Evolutionary conservation across 2,329 filamentous ascomycete species (phyloP), one percentile per base, ranked within the genome.

Genomic region (Exophiala lecanii-corni): DNA sequence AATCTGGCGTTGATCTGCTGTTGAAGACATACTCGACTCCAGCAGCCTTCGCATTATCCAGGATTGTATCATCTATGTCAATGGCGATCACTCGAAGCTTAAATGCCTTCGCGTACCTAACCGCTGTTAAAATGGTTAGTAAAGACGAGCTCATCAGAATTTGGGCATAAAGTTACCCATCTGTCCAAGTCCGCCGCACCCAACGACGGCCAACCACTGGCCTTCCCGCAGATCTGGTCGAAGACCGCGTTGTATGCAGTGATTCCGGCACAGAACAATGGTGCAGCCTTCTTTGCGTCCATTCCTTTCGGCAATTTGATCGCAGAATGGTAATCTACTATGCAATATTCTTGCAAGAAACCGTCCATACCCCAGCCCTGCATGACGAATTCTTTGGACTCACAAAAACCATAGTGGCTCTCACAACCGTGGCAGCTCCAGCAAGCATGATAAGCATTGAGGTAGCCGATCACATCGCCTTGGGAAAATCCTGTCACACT

Each of bases 11-110:
- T 7, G 28, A 13, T 16, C 15, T 25, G 17, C 13, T 20, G 32
- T 42, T 42, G 32, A 42, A 36, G 2, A 30, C 9, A 18, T 23
- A 12, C 20, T 69, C 66, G 16, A 67, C 67, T 25, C 68, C 65
- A 13, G 64, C 59, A 21, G 61, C 60, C 38, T 58, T 65, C 6
- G 62, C 59, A 45, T 64, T 60, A 15, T 62, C 58, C 1, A 71
- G 62, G 39, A 66, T 66, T 2, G 57, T 57, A 39, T 72, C 64
- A 36, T 66, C 67, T 34, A 42, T 42, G 19, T 36, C 39, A 9
- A 42, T 17, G 12, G 31, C 39, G 15, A 42, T 23, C 6, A 36
- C 16, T 5, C 15, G n/a, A 2, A 36, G 16, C 2, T 28, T 51
- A 34, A 55, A 28, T 1, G 51, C 51, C 31, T 57, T 58, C 3